Conservation (phyloP, 2,329 filamentous ascomycete genomes). For the Trichoderma semiorbis region DNA sequence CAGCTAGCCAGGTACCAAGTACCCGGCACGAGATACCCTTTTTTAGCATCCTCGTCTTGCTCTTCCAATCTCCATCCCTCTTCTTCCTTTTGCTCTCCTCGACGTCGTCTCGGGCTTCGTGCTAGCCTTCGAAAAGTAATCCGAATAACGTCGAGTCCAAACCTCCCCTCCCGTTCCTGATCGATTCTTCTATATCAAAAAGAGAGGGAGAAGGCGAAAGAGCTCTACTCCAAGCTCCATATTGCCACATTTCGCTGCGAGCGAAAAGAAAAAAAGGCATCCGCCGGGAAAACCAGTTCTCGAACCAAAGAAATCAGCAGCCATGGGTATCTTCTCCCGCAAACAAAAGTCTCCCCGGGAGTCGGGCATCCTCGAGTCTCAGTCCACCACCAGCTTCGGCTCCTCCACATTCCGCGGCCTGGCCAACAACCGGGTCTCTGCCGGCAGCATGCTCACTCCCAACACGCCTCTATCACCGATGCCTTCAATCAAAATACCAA, state of each 20-base stretch:
- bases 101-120: not conserved
- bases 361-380: conserved; percentile 41
- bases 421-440: conserved; percentile 48
- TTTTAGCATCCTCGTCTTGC: not conserved
- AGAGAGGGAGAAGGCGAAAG: not conserved
- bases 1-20: not conserved
- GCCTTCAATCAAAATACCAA: conserved; percentile 57
- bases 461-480: conserved; percentile 51
- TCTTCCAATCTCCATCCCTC: not conserved
- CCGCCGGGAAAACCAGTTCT: not conserved
- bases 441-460: conserved; percentile 43
- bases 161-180: not conserved
- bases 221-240: not conserved
- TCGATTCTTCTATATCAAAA: conserved; percentile 3
- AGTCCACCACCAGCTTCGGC: conserved; percentile 50
- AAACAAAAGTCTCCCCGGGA: conserved; percentile 49
- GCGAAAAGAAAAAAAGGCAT: not conserved
- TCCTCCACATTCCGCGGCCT: conserved; percentile 48
- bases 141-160: conserved; percentile 1
- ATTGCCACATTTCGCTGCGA: not conserved
- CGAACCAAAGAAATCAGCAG: not conserved
- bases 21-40: conserved; percentile 5
- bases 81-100: not conserved
- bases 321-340: conserved; percentile 56
- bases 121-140: not conserved